Evolutionary conservation across 345 rosid species (phyloP).

Genomic region (Gossypium thurberi): DNA sequence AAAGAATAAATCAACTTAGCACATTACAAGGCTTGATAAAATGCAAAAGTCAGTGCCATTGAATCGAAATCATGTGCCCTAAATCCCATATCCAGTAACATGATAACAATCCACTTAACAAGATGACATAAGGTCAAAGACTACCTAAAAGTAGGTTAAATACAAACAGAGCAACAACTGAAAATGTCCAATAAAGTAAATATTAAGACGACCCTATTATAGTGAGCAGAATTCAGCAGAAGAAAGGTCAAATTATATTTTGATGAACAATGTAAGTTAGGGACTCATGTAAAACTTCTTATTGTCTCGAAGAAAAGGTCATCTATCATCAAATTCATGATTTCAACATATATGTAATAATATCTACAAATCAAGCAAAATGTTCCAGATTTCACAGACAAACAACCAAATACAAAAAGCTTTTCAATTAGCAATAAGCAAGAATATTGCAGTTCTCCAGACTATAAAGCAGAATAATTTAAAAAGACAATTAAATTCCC

Average conservation of each 20-base stretch:
- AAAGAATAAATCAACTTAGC: neutral
- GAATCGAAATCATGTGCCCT: neutral
- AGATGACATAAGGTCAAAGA: neutral
- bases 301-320: neutral
- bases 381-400: neutral
- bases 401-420: constrained; percentile 10
- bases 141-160: neutral
- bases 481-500: constrained; percentile 19
- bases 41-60: neutral
- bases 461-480: constrained; percentile 17
- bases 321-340: neutral
- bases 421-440: constrained; percentile 19
- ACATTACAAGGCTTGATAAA: neutral
- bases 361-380: neutral
- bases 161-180: neutral
- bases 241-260: neutral
- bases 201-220: neutral
- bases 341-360: neutral
- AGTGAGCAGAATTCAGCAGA: neutral
- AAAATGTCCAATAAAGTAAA: neutral
- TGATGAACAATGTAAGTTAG: neutral
- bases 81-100: neutral
- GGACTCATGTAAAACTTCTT: neutral
- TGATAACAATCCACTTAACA: neutral
- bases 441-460: constrained; percentile 15